Percentiles rank a stretch among this genome's conserved stretches.
Evolutionary conservation across 176 grass and related monocot genomes (phyloP).

Genomic region (Bromus sterilis): DNA sequence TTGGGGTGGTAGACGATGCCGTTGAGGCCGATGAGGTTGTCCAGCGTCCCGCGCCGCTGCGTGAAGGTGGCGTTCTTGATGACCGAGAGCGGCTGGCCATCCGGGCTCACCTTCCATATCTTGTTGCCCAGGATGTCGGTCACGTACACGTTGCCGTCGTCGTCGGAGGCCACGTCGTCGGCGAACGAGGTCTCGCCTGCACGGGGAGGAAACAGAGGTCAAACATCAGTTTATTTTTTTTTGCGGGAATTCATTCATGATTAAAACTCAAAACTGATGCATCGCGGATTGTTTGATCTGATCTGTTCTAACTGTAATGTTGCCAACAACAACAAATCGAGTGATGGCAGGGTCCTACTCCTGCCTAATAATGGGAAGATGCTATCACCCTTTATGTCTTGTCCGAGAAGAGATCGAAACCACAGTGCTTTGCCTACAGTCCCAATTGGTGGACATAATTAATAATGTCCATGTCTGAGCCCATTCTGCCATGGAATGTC

Average conservation of each 20-base stretch:
- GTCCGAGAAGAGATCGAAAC: neutral
- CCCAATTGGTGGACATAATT: neutral
- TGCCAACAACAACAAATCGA: neutral
- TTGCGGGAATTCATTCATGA: too few species aligned
- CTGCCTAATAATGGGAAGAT: neutral
- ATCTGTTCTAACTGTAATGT: neutral
- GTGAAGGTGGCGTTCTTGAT: constrained; percentile 60
- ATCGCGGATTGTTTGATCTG: neutral
- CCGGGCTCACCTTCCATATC: constrained; percentile 80
- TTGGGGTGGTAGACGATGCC: constrained; percentile 75
- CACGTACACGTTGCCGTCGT: constrained; percentile 78
- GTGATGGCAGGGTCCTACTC: neutral
- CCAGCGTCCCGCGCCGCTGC: constrained; percentile 32
- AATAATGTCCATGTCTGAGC: constrained; percentile 6
- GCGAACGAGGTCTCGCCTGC: constrained; percentile 57
- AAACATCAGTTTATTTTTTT: too few species aligned
- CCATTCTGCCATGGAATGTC: neutral
- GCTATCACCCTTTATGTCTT: neutral
- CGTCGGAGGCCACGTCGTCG: constrained; percentile 75
- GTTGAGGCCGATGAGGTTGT: constrained; percentile 70
- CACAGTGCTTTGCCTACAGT: neutral
- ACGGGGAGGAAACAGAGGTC: neutral
- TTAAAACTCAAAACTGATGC: neutral
- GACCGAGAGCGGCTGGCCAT: constrained; percentile 47
- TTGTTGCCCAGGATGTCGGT: constrained; percentile 57